Percentiles rank a stretch among this genome's conserved stretches.
Conservation (phyloP, 2,329 filamentous ascomycete genomes). For the Penicillium sp. region DNA sequence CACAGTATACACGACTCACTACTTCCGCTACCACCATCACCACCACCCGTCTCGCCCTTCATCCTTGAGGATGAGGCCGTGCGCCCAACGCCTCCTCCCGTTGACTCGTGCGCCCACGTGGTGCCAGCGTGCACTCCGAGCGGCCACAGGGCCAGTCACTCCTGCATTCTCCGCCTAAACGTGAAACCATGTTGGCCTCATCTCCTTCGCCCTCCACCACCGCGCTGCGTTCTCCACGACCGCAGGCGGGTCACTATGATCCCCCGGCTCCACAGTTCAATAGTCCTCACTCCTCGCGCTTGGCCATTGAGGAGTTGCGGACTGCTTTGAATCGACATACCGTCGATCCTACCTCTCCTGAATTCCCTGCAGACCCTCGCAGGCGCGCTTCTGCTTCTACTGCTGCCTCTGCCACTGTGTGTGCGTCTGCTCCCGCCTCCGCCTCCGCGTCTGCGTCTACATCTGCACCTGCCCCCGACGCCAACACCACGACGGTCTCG, state of each 20-base stretch:
- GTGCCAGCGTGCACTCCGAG: constrained; percentile 33
- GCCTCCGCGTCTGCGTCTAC: constrained; percentile 22
- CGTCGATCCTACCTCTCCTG: constrained; percentile 39
- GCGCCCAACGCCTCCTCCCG: constrained; percentile 34
- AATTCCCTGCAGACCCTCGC: constrained; percentile 39
- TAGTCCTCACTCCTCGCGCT: constrained; percentile 39
- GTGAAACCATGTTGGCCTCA: constrained; percentile 43
- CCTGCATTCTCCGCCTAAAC: constrained; percentile 22
- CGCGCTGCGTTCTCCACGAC: constrained; percentile 37
- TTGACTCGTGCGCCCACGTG: constrained; percentile 45
- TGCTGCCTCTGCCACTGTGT: constrained; percentile 8
- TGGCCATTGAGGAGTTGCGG: constrained; percentile 47
- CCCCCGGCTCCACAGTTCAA: constrained; percentile 35
- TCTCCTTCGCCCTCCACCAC: constrained; percentile 47
- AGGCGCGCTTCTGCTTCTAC: constrained; percentile 38
- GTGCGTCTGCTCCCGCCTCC: constrained; percentile 16
- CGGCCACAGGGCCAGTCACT: constrained; percentile 18
- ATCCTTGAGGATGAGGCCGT: constrained; percentile 32
- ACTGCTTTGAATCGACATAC: constrained; percentile 44
- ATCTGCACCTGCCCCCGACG: constrained; percentile 6
- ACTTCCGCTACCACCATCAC: no score
- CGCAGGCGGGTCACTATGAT: constrained; percentile 36
- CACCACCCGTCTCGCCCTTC: constrained; percentile 3
- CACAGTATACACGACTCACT: no score
- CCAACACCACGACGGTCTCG: no score